Percentiles rank a stretch among this genome's conserved stretches.
These are phyloP conservation scores for Cutaneotrichosporon cavernicola DNA, from an alignment of 1,284 basidiomycete species.

Conservation along the genomic window DNA sequence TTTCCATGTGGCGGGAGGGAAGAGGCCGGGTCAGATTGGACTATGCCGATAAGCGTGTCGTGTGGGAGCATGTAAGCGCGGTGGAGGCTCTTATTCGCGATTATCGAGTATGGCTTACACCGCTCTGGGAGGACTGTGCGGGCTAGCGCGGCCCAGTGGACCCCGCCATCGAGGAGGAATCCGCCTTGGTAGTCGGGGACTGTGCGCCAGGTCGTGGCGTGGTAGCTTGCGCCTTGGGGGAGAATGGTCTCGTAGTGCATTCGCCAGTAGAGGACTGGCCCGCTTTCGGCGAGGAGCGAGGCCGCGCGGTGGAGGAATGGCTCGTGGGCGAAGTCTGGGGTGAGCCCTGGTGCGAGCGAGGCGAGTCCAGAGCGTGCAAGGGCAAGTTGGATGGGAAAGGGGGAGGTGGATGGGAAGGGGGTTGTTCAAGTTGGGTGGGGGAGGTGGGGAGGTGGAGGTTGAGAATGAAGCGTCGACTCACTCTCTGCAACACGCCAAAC, in stretches of 20 bases:
- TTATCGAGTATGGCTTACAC: constrained; percentile 57
- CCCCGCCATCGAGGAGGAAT: constrained; percentile 53
- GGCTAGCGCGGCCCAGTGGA: constrained; percentile 46
- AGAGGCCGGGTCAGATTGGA: constrained; percentile 58
- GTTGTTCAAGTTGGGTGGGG: too few relatives aligned
- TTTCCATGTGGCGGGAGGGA: constrained; percentile 61
- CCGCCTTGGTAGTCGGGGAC: constrained; percentile 77
- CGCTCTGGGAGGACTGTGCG: constrained; percentile 37
- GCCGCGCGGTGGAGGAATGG: constrained; percentile 60
- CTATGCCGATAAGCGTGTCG: constrained; percentile 64
- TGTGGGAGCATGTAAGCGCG: constrained; percentile 68
- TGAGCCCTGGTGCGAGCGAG: not conserved
- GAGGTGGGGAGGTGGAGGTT: too few relatives aligned
- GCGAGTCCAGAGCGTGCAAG: not conserved
- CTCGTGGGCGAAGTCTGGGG: constrained; percentile 66
- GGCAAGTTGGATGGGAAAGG: too few relatives aligned
- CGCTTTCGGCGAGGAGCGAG: constrained; percentile 62
- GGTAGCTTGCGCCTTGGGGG: constrained; percentile 66
- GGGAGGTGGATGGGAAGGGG: not conserved
- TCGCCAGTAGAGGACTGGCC: constrained; percentile 50
- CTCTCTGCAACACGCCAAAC: constrained; percentile 83
- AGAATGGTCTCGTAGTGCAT: constrained; percentile 60
- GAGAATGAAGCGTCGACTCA: constrained; percentile 27
- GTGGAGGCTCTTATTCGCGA: constrained; percentile 67
- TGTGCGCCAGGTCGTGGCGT: constrained; percentile 77